These are phyloP conservation scores for Phycomyces nitens DNA, from an alignment of 192 early-diverging fungal genomes.

Conservation along the genomic window DNA sequence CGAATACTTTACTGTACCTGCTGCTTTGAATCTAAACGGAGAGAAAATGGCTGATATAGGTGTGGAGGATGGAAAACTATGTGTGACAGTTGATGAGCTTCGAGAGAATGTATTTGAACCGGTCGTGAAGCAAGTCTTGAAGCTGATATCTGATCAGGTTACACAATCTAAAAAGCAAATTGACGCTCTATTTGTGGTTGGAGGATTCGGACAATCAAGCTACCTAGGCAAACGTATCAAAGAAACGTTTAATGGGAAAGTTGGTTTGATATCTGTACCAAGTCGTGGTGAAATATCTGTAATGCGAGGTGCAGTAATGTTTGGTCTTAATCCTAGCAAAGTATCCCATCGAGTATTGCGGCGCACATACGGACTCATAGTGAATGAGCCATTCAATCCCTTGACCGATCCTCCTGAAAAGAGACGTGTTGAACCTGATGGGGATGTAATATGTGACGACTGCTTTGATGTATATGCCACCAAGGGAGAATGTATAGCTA, in stretches of 20 bases:
- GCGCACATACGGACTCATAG: slow-evolving; percentile 40
- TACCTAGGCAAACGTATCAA: slow-evolving; percentile 39
- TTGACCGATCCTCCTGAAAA: slow-evolving; percentile 39
- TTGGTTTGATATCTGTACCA: slow-evolving; percentile 36
- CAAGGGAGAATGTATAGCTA: slow-evolving; percentile 35
- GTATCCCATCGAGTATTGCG: slow-evolving; percentile 34
- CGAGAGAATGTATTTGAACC: slow-evolving; percentile 47
- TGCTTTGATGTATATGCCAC: slow-evolving; percentile 36
- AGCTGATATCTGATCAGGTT: slow-evolving; percentile 42
- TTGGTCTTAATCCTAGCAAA: slow-evolving; percentile 30
- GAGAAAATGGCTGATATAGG: slow-evolving; percentile 37
- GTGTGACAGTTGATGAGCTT: slow-evolving; percentile 39
- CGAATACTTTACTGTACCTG: slow-evolving; percentile 40
- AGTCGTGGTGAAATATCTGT: slow-evolving; percentile 44
- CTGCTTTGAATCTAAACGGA: slow-evolving; percentile 33
- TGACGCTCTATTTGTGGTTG: slow-evolving; percentile 46
- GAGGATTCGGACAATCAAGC: slow-evolving; percentile 46
- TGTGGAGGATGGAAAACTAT: slow-evolving; percentile 40
- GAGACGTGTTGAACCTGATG: slow-evolving; percentile 34
- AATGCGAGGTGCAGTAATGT: slow-evolving; percentile 40
- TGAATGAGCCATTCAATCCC: slow-evolving; percentile 37
- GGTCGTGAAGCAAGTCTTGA: slow-evolving; percentile 42
- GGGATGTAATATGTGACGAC: slow-evolving; percentile 36
- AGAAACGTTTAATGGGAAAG: slow-evolving; percentile 25
- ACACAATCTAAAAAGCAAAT: slow-evolving; percentile 28